Evolutionary conservation across 2,329 filamentous ascomycete species (phyloP), one percentile per base, ranked within the genome.

Genomic region (Xylariales sp.): DNA sequence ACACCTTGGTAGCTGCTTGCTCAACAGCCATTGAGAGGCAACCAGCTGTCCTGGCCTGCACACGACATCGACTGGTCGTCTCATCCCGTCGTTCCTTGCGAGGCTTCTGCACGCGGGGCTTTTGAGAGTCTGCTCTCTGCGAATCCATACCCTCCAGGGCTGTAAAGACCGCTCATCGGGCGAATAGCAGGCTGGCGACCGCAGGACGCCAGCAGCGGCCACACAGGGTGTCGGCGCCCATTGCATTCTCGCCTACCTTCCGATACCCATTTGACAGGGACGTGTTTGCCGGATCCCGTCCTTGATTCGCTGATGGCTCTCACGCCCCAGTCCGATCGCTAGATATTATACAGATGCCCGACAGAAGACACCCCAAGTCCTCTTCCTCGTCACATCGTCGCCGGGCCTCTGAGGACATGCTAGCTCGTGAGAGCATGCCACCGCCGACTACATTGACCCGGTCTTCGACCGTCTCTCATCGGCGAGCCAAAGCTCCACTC

Each of bases 251-350:
- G 50, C 40, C 51, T 55, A 37, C 50, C 52, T 37, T 49, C 53
- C 35, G 48, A 51, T 41, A 45, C 52, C 37, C 44, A 49, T n/a
- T n/a, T n/a, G n/a, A n/a, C n/a, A n/a, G n/a, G n/a, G n/a, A n/a
- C n/a, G n/a, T n/a, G n/a, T n/a, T 48, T 38, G 36, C 51, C 44
- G 39, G 43, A 49, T 40, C 45, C 51, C 31, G 43, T 42, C 25
- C 50, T 47, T 49, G 49, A 62, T 57, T 57, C 59, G 49, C 41
- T 59, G 55, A n/a, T n/a, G n/a, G n/a, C n/a, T n/a, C n/a, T n/a
- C n/a, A n/a, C n/a, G n/a, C n/a, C n/a, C 59, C 59, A 49, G 56
- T 61, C 53, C 58, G 53, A 52, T 44, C 50, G 42, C 51, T 46
- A 53, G 43, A 45, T 35, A 52, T 55, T 52, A 52, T 61, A 60